These are phyloP conservation scores for Euphrasia arctica DNA, from an alignment of 305 asterid genomes.

Conservation along the genomic window DNA sequence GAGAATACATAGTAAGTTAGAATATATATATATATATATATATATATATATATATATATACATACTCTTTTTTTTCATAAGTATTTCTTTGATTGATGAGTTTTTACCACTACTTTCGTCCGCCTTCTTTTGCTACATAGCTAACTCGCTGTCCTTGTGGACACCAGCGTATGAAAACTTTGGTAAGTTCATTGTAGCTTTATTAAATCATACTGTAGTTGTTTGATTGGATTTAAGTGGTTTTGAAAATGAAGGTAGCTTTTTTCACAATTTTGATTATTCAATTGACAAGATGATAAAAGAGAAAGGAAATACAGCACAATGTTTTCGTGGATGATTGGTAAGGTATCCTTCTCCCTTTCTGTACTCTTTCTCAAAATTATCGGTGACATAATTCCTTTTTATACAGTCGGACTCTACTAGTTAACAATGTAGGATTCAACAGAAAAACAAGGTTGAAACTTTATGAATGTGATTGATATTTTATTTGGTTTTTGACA, in stretches of 20 bases:
- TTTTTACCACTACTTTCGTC: too few relatives aligned
- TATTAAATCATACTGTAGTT: slow-evolving; percentile 13
- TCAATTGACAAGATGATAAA: slow-evolving; percentile 92
- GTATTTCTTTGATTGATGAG: too few relatives aligned
- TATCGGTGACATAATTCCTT: not conserved
- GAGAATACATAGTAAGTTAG: too few relatives aligned
- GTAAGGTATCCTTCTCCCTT: slow-evolving; percentile 38
- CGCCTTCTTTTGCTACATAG: slow-evolving; percentile 31
- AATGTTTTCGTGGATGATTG: slow-evolving; percentile 95
- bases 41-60: too few relatives aligned
- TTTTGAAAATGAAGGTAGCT: slow-evolving; percentile 2
- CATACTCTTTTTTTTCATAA: not conserved
- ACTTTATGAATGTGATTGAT: slow-evolving; percentile 7
- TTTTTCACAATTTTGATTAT: slow-evolving; percentile 25
- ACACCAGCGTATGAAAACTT: slow-evolving; percentile 89
- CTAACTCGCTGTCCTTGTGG: slow-evolving; percentile 99
- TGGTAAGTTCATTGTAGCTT: slow-evolving; percentile 48
- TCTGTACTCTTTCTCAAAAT: slow-evolving; percentile 12
- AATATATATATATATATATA: too few relatives aligned
- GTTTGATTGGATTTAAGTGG: slow-evolving; percentile 12
- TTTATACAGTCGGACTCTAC: not conserved
- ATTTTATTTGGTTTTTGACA: slow-evolving; percentile 15
- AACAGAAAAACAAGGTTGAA: not conserved
- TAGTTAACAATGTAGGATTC: slow-evolving; percentile 7
- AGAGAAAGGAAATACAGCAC: slow-evolving; percentile 97